Conservation (phyloP, 2,329 filamentous ascomycete species). For the Acrodontium crateriforme region DNA sequence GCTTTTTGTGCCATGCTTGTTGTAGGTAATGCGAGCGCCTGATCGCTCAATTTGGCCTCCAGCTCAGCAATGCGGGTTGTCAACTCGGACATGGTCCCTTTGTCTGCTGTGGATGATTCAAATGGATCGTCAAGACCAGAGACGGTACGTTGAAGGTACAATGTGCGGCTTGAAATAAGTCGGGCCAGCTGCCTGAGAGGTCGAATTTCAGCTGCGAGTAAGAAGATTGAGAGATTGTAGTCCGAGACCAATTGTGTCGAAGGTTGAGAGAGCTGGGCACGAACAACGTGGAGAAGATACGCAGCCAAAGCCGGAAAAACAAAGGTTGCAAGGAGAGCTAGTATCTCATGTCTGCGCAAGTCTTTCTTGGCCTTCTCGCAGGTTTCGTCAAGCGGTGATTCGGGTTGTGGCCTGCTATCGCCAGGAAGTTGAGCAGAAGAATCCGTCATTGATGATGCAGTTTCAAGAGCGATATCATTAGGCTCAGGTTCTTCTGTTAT, state of each 20-base stretch:
- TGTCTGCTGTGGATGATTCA: slow-evolving; percentile 14
- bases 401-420: slow-evolving; percentile 4
- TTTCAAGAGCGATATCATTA: slow-evolving; percentile 12
- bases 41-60: slow-evolving; percentile 17
- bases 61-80: slow-evolving; percentile 16
- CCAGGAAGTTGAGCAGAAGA: slow-evolving; percentile 3
- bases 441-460: slow-evolving; percentile 3
- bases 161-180: slow-evolving; percentile 62
- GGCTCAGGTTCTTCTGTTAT: slow-evolving; percentile 6
- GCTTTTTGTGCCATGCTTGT: slow-evolving; percentile 17
- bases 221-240: slow-evolving; percentile 83
- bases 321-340: slow-evolving; percentile 68
- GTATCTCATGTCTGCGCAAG: slow-evolving; percentile 59
- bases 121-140: slow-evolving; percentile 15
- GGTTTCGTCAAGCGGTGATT: slow-evolving; percentile 5
- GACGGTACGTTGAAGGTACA: slow-evolving; percentile 67
- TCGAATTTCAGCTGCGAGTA: slow-evolving; percentile 73
- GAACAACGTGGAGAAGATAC: slow-evolving; percentile 68
- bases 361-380: slow-evolving; percentile 38
- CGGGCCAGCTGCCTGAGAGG: slow-evolving; percentile 71
- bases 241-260: slow-evolving; percentile 82
- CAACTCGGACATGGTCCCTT: slow-evolving; percentile 19
- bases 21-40: slow-evolving; percentile 12
- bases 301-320: slow-evolving; percentile 64
- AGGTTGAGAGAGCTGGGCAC: slow-evolving; percentile 65